Base-by-base conservation (phyloP, 805 yeast species). In the Cyberlindnera xishuangbannaensis region DNA sequence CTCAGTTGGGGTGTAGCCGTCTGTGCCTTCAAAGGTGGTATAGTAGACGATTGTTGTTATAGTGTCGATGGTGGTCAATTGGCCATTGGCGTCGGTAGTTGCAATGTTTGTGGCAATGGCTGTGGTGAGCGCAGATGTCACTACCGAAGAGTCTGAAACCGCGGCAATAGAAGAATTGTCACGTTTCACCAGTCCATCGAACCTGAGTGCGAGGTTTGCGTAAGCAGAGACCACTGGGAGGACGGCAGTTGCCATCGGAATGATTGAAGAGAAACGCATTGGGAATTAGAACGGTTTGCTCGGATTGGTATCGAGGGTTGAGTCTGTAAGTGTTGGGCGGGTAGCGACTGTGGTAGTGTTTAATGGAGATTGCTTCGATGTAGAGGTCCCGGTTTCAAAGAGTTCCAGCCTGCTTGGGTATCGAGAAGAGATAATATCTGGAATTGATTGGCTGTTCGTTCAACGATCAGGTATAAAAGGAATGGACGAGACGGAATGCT, bases 21-120 rank as follows among this genome's bases (percentile, higher is more conserved):
- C n/a, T n/a, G n/a, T n/a, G 73, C 21, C 73, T 61, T 47, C 78
- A 73, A 24, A 7, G 71, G 82, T 26, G 72, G 53, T 41, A 34
- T 35, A 45, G 36, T 48, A 56, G 28, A 72, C 59, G 55, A 71
- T 61, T 18, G 37, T 41, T 9, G 67, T 62, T 1, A 69, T 52
- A 7, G 69, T 61, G 39, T 67, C 68, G n/a, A 61, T 46, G 20
- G 70, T 62, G 41, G 71, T 68, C 27, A 75, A 72, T 17, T 41
- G 47, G 18, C 53, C 54, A 19, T 38, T 15, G 2, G 45, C 39
- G 22, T 44, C 50, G 13, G 22, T 31, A 7, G 53, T 39, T 11
- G 40, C 45, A 18, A 49, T 30, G 14, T 31, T 47, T 5, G 54
- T 45, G 15, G 46, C 38, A n/a, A 44, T 17, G 17, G 26, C 35